These are phyloP conservation scores for Hanseniaspora sp. DNA, from an alignment of 1,139 yeast species.

Conservation along the genomic window DNA sequence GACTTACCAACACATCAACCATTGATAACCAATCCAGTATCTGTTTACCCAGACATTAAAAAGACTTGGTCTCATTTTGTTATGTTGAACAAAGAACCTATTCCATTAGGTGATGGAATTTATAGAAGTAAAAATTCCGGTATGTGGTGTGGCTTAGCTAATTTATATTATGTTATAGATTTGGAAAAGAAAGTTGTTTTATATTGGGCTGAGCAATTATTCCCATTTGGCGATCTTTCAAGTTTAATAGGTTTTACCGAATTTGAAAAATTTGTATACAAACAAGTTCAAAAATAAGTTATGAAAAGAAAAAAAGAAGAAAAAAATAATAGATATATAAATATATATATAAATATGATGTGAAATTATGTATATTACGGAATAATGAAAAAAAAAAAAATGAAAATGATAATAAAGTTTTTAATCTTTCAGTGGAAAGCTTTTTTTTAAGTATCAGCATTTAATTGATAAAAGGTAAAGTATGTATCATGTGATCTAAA, in stretches of 20 bases:
- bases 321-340: neutral
- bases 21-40: conserved; percentile 17
- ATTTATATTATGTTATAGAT: conserved; percentile 30
- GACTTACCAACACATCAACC: conserved; percentile 18
- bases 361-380: no score
- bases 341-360: no score
- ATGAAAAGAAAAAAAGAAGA: neutral
- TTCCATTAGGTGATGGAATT: conserved; percentile 24
- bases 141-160: conserved; percentile 31
- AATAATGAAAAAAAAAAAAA: no score
- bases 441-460: no score
- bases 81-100: conserved; percentile 18
- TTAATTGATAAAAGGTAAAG: no score
- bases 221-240: conserved; percentile 24
- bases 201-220: conserved; percentile 25
- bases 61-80: conserved; percentile 20
- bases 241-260: conserved; percentile 19
- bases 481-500: no score
- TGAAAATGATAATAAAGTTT: no score
- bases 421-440: no score
- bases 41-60: conserved; percentile 16
- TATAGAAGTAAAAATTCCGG: conserved; percentile 25
- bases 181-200: conserved; percentile 26
- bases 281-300: neutral
- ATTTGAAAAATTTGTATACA: conserved; percentile 19